Conservation (phyloP, 129 eudicot genomes). For the Flaveria linearis region DNA sequence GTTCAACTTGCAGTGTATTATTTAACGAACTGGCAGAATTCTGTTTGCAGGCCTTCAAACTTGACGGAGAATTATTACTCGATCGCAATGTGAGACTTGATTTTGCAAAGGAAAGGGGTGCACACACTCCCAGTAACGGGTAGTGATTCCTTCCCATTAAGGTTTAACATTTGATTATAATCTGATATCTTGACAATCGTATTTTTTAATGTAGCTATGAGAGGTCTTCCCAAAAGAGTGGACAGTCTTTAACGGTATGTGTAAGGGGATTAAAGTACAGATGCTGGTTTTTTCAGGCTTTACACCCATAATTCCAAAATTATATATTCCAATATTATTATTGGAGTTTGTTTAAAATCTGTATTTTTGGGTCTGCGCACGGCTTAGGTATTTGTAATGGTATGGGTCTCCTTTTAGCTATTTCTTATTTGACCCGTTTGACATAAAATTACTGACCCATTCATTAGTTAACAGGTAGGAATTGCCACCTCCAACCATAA, state of each 20-base stretch:
- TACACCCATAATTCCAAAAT: background rate
- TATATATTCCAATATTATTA: background rate
- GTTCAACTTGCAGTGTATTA: too few relatives aligned
- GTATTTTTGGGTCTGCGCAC: conserved; percentile 9
- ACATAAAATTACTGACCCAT: conserved; percentile 4
- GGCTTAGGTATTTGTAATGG: conserved; percentile 42
- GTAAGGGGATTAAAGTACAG: conserved; percentile 66
- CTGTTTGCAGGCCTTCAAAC: conserved; percentile 52
- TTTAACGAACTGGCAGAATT: background rate
- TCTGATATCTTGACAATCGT: background rate
- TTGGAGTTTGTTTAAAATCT: background rate
- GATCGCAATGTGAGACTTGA: conserved; percentile 62
- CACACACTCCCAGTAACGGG: conserved; percentile 62
- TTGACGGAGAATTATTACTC: conserved; percentile 50
- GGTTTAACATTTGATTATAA: background rate
- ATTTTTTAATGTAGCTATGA: conserved; percentile 28
- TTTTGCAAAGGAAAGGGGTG: conserved; percentile 61
- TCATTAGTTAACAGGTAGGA: background rate
- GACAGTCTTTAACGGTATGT: conserved; percentile 43
- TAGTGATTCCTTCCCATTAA: conserved; percentile 21
- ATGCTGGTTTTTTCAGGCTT: conserved; percentile 50
- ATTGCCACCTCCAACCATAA: conserved; percentile 4
- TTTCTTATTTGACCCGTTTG: background rate
- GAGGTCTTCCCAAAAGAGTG: conserved; percentile 51
- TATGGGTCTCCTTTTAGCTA: background rate